Percentiles rank a stretch among this genome's conserved stretches.
phyloP scores from a whole-genome alignment of 1,139 yeast genomes.

The Geotrichum klebahnii region DNA sequence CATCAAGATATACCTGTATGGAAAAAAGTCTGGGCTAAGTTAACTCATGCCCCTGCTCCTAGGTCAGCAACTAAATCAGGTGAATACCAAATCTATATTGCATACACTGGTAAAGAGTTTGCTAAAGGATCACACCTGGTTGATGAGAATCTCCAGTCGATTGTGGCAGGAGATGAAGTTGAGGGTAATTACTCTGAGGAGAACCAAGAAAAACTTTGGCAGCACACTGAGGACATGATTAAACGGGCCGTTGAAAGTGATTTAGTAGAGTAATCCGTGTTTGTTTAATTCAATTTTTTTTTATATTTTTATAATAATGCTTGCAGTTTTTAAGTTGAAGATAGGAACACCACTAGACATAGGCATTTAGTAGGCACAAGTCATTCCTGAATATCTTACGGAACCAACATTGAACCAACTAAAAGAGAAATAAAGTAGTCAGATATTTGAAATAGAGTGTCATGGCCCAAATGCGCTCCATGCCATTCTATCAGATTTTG shows the following conservation, averaged over 20 bases:
- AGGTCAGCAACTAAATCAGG: constrained; percentile 26
- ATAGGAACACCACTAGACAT: too few species aligned
- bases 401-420: too few species aligned
- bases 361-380: too few species aligned
- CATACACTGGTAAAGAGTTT: constrained; percentile 27
- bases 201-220: constrained; percentile 33
- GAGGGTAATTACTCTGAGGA: constrained; percentile 24
- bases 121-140: constrained; percentile 29
- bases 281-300: background rate
- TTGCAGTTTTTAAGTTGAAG: background rate
- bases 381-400: too few species aligned
- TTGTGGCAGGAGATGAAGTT: constrained; percentile 20
- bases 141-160: constrained; percentile 22
- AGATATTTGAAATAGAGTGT: too few species aligned
- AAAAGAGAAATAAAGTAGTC: too few species aligned
- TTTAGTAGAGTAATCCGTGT: background rate
- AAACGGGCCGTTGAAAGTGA: constrained; percentile 19
- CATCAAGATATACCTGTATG: constrained; percentile 28
- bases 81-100: constrained; percentile 29
- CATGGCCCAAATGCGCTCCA: too few species aligned
- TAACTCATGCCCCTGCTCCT: constrained; percentile 15
- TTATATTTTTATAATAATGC: background rate
- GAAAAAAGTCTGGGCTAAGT: constrained; percentile 19
- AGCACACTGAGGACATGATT: constrained; percentile 30
- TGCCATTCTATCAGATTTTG: too few species aligned